Evolutionary conservation across 108 stramenopile genomes (phyloP).

Genomic region (Bacterosira constricta): DNA sequence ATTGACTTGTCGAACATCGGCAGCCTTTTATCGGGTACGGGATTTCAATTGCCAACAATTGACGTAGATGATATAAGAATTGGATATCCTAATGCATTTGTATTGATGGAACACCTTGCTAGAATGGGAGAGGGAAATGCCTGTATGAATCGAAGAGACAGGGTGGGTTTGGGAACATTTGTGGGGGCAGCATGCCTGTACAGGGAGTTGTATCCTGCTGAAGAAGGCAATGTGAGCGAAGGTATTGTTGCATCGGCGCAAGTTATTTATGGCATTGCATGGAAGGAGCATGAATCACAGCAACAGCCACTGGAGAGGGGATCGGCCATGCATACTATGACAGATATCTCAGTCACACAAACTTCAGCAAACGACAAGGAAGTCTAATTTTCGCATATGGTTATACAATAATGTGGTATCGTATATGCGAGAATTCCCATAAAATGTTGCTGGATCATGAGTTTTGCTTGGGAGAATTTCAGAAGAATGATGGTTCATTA

Average conservation of each 20-base stretch:
- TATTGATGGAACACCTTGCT: slow-evolving; percentile 93
- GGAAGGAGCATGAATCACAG: slow-evolving; percentile 95
- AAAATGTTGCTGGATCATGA: no score
- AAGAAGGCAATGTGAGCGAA: slow-evolving; percentile 29
- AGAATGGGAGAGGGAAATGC: slow-evolving; percentile 97
- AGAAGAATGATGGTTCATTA: no score
- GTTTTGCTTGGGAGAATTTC: no score
- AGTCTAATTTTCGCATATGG: background rate
- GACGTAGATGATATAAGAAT: slow-evolving; percentile 93
- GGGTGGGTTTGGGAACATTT: slow-evolving; percentile 82
- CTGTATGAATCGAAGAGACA: slow-evolving; percentile 52
- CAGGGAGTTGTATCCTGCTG: slow-evolving; percentile 77
- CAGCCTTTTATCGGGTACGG: slow-evolving; percentile 80
- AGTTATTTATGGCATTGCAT: slow-evolving; percentile 97
- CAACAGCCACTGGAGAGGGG: slow-evolving; percentile 86
- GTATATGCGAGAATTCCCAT: background rate
- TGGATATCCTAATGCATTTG: slow-evolving; percentile 85
- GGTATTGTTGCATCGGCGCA: slow-evolving; percentile 74
- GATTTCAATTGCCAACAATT: slow-evolving; percentile 93
- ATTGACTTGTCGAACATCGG: slow-evolving; percentile 93
- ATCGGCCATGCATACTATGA: slow-evolving; percentile 68
- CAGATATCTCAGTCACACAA: slow-evolving; percentile 54
- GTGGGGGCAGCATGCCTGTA: slow-evolving; percentile 91
- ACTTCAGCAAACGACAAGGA: slow-evolving; percentile 2
- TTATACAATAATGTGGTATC: background rate